Evolutionary conservation across 2,329 filamentous ascomycete genomes (phyloP).

Genomic region (Colletotrichum cordylinicola): DNA sequence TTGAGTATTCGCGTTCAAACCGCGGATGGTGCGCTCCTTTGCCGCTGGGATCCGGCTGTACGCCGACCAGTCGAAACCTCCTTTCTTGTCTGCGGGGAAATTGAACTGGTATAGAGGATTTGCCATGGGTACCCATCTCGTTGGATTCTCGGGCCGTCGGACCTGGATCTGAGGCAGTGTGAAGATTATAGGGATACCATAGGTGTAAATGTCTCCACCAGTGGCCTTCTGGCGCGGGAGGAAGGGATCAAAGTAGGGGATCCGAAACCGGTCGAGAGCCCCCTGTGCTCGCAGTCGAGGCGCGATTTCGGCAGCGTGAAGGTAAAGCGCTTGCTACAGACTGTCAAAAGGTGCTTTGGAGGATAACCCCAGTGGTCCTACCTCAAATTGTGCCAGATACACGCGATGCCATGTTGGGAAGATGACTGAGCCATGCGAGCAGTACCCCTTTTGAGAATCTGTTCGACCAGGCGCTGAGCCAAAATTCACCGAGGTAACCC

Average conservation of each 20-base stretch:
- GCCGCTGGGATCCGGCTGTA: background rate
- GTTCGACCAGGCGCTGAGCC: background rate
- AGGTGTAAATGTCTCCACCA: background rate
- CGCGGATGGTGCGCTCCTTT: background rate
- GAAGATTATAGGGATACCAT: background rate
- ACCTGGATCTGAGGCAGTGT: background rate
- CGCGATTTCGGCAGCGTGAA: background rate
- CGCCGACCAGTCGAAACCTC: background rate
- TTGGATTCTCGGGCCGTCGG: background rate
- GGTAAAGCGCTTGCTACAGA: background rate
- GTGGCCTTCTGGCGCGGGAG: background rate
- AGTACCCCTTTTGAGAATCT: background rate
- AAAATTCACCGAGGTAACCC: background rate
- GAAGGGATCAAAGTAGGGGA: background rate
- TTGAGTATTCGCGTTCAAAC: background rate
- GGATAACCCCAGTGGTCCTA: background rate
- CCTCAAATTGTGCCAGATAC: constrained; percentile 8
- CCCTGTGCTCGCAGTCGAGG: background rate
- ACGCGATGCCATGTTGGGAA: constrained; percentile 10
- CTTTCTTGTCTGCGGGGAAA: background rate
- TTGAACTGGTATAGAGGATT: background rate
- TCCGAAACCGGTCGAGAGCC: background rate
- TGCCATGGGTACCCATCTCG: background rate
- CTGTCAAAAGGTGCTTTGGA: background rate
- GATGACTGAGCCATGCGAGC: background rate